phyloP scores from a whole-genome alignment of 2,329 filamentous ascomycete species.

The Hirsutella rhossiliensis region DNA sequence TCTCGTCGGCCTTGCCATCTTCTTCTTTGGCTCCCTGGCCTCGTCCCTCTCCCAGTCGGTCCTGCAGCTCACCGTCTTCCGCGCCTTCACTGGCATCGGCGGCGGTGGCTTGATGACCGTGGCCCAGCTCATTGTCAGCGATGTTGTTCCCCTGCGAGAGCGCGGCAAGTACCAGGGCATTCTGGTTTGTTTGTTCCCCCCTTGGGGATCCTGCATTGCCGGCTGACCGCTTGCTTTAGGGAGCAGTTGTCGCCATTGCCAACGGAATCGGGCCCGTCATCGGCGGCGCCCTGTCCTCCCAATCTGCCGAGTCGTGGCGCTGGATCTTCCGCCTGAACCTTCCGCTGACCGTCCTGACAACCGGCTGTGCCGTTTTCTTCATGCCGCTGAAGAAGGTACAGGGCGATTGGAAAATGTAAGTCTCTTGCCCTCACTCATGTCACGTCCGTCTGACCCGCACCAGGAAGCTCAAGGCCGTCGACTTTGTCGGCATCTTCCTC shows the following conservation, averaged over 20 bases:
- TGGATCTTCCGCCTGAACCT: constrained; percentile 44
- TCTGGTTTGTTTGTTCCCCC: constrained; percentile 18
- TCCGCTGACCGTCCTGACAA: constrained; percentile 35
- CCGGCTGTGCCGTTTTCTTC: constrained; percentile 35
- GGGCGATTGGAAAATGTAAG: constrained; percentile 34
- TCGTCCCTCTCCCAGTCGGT: constrained; percentile 27
- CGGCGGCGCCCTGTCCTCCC: constrained; percentile 36
- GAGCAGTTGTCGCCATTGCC: constrained; percentile 37
- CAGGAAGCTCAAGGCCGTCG: constrained; percentile 36
- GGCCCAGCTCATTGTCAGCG: constrained; percentile 56
- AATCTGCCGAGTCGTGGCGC: constrained; percentile 32
- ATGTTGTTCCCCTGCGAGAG: constrained; percentile 57
- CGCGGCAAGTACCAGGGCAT: constrained; percentile 62
- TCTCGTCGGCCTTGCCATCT: constrained; percentile 24
- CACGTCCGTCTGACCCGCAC: neutral
- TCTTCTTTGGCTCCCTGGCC: constrained; percentile 30
- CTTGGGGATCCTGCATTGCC: neutral
- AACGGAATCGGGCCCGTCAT: constrained; percentile 43
- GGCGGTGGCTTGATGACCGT: constrained; percentile 62
- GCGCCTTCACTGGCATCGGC: constrained; percentile 40
- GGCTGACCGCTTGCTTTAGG: constrained; percentile 11
- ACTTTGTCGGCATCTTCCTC: constrained; percentile 34
- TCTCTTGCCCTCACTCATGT: neutral
- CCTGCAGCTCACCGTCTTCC: constrained; percentile 27
- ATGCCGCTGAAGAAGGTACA: constrained; percentile 44